Base-by-base conservation (phyloP, 2,329 filamentous ascomycete genomes). In the Fusarium foetens region DNA sequence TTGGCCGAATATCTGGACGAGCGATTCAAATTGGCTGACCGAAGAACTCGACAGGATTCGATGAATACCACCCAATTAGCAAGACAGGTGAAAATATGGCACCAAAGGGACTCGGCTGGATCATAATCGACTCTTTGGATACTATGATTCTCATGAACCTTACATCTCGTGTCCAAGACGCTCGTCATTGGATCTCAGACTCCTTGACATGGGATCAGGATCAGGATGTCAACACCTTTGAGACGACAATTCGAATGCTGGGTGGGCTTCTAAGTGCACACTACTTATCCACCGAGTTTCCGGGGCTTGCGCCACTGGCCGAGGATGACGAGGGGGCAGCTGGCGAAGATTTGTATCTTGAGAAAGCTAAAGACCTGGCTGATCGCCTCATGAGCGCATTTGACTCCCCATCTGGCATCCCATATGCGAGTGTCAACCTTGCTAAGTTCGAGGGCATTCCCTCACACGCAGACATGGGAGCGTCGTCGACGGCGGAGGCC, bases 81-180 rank as follows among this genome's bases (percentile, higher is more conserved):
- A 96, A 96, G 80, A 90, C 84, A 23, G 93, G 94, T 54, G 87
- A 86, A 57, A 91, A 96, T 76, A 98, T 99, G 95, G 91, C 94
- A 11, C 88, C 92, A 7, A 91, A 94, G 70, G 96, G 95, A 31
- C 87, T 99, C 82, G 96, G 96, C 35, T 99, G 97, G 96, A 98
- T 98, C 78, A 98, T 99, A 70, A 92, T 99, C 63, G 96, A 99
- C 83, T 91, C 95, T 17, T 85, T 99, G 71, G 96, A 99, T 81
- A 99, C 96, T 2, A 89, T 98, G 87, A 99, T 99, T 84, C 86
- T 99, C 68, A 99, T 99, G 96, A 98, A 98, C 81, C 86, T 97
- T 72, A 98, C 95, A 19, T 92, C 90, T 36, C 91, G 95, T 69
- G 87, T 99, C 42, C 88, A 91, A 41, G 91, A 97, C 78, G 95